These are phyloP conservation scores for Gossypium bickii DNA, from an alignment of 345 rosid species.

Conservation along the genomic window DNA sequence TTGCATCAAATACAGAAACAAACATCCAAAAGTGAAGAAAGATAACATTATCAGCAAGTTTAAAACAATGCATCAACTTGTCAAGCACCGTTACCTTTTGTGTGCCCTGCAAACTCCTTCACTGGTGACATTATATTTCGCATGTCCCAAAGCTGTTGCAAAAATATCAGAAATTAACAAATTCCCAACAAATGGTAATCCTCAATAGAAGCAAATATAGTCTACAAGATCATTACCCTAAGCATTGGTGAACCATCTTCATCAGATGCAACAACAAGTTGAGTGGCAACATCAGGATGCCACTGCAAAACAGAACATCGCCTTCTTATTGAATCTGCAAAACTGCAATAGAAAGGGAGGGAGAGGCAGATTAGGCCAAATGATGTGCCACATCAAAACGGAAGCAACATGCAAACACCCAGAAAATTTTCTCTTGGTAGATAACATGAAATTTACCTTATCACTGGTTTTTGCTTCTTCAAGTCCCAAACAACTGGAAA, in stretches of 20 bases:
- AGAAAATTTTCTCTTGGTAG: neutral
- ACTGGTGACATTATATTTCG: slow-evolving; percentile 85
- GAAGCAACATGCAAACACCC: neutral
- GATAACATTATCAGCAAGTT: neutral
- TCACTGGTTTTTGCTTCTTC: slow-evolving; percentile 93
- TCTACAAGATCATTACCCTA: slow-evolving; percentile 45
- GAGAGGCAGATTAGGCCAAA: slow-evolving; percentile 8
- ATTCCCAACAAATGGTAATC: neutral
- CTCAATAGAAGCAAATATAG: slow-evolving; percentile 3
- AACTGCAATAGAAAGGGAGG: slow-evolving; percentile 43
- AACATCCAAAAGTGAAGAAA: neutral
- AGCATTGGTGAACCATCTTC: slow-evolving; percentile 80
- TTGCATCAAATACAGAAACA: neutral
- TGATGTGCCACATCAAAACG: neutral
- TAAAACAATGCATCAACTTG: slow-evolving; percentile 7
- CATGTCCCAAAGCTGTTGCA: slow-evolving; percentile 96
- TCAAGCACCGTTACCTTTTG: slow-evolving; percentile 53
- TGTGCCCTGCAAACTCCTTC: slow-evolving; percentile 84
- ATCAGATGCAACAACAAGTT: slow-evolving; percentile 96
- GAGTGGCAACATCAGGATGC: slow-evolving; percentile 98
- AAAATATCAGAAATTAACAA: slow-evolving; percentile 20
- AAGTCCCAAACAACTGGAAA: slow-evolving; percentile 94
- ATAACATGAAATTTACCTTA: slow-evolving; percentile 55
- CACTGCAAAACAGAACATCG: slow-evolving; percentile 98
- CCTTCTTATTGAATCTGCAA: slow-evolving; percentile 84